phyloP scores from a whole-genome alignment of 176 grass and related monocot species.

The Miscanthus lutarioriparius region DNA sequence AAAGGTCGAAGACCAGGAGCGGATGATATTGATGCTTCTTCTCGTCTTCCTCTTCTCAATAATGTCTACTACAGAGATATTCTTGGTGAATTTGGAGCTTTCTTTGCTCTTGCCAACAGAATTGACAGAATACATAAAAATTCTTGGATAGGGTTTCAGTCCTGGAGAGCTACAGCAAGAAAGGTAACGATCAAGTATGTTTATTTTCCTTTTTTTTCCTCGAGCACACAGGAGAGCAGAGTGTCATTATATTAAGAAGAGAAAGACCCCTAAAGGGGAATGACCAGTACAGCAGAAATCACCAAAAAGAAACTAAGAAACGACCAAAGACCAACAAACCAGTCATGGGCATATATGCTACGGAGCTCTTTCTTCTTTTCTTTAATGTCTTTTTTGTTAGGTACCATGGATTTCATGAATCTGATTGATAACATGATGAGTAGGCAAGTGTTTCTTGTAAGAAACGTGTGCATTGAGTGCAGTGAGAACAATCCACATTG shows the following conservation, averaged over 20 bases:
- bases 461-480: constrained; percentile 1
- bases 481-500: constrained; percentile 13
- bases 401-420: background rate
- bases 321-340: background rate
- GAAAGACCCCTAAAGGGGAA: background rate
- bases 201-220: constrained; percentile 6
- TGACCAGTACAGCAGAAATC: background rate
- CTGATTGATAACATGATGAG: constrained; percentile 21
- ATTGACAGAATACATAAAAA: constrained; percentile 90
- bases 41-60: constrained; percentile 78
- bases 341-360: background rate
- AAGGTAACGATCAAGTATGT: constrained; percentile 49
- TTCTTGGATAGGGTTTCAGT: constrained; percentile 98
- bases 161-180: constrained; percentile 82
- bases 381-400: constrained; percentile 3
- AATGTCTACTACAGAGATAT: constrained; percentile 81
- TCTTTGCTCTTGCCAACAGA: constrained; percentile 83
- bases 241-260: background rate
- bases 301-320: background rate
- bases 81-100: constrained; percentile 95
- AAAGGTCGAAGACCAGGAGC: constrained; percentile 83
- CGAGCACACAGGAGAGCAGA: background rate
- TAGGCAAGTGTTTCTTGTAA: constrained; percentile 13
- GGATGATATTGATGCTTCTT: constrained; percentile 98
- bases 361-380: background rate